Evolutionary conservation across 805 yeast species (phyloP).

Genomic region (Isabelozyma rhagii): DNA sequence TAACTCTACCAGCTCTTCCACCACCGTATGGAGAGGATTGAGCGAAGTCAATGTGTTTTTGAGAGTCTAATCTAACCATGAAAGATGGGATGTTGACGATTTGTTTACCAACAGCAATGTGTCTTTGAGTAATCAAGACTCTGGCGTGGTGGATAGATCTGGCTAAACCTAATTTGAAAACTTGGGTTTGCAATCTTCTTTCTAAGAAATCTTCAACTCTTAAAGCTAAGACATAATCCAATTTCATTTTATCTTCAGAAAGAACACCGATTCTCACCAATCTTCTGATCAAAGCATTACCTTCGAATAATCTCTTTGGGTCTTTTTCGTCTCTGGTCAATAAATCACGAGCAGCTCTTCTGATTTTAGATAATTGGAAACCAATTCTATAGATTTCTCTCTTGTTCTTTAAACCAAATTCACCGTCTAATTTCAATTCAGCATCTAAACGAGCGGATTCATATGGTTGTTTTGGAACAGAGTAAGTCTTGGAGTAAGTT

Average conservation of each 20-base stretch:
- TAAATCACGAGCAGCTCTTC: constrained; percentile 99
- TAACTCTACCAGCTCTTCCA: constrained; percentile 99
- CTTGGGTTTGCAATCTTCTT: constrained; percentile 99
- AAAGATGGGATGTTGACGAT: constrained; percentile 97
- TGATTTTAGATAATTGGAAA: constrained; percentile 98
- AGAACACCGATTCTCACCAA: constrained; percentile 98
- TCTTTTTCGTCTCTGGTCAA: constrained; percentile 99
- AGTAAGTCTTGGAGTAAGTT: constrained; percentile 98
- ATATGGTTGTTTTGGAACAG: constrained; percentile 99
- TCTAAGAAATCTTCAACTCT: constrained; percentile 98
- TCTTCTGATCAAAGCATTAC: constrained; percentile 99
- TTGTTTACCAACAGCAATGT: constrained; percentile 99
- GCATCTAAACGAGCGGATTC: constrained; percentile 99
- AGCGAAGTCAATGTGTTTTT: constrained; percentile 99
- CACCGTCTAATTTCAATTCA: constrained; percentile 99
- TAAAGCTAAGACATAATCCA: constrained; percentile 99
- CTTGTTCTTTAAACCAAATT: constrained; percentile 99
- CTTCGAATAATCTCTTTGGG: constrained; percentile 99
- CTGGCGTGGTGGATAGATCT: constrained; percentile 99
- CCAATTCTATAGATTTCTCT: constrained; percentile 99
- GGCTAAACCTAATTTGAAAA: constrained; percentile 98
- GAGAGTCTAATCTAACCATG: constrained; percentile 99
- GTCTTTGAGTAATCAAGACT: constrained; percentile 97
- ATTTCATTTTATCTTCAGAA: constrained; percentile 98
- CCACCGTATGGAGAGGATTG: constrained; percentile 99